Evolutionary conservation across 192 early-diverging fungal genomes (phyloP), one percentile per base, ranked within the genome.

Genomic region (Linnemannia schmuckeri): DNA sequence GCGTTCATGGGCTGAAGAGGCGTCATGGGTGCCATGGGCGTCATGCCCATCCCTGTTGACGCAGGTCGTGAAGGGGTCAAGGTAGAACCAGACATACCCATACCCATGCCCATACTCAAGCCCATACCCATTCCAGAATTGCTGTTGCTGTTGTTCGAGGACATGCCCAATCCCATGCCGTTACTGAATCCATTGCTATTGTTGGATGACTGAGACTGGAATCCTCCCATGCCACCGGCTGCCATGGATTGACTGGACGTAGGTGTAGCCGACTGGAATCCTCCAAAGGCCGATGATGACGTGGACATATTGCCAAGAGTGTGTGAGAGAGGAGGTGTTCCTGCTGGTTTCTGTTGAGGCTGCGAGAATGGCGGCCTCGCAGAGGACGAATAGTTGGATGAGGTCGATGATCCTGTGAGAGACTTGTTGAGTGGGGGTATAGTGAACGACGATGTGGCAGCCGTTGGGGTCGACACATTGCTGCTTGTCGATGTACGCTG

Each of bases 331-430:
- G 85, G 85, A 10, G 76, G 79, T 6, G 85, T 78, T 6, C 85
- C 85, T 38, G 80, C 76, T 47, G 85, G 85, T 42, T 87, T 87
- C 52, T 87, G 85, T 61, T 87, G 85, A 35, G 85, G 85, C 79
- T 87, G 85, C 5, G 85, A 81, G 47, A 87, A 87, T 0, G 85
- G 70, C 18, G 72, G 75, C n/a, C 85, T 79, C 30, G 75, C 18
- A 4, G 72, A 30, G 27, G 78, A 55, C 5, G 69, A 77, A 22
- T 40, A 76, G 68, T 57, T 75, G 22, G 79, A 81, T 2, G 61
- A 70, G 10, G 74, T 27, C n/a, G 85, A 79, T 4, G 70, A 22
- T 27, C 66, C 35, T 20, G 80, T 74, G 37, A 66, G 40, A 1
- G 85, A 72, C 52, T 81, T 87, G 52, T 63, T 81, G 37, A 87